phyloP scores from a whole-genome alignment of 257 asterid genomes.

The Coffea eugenioides region DNA sequence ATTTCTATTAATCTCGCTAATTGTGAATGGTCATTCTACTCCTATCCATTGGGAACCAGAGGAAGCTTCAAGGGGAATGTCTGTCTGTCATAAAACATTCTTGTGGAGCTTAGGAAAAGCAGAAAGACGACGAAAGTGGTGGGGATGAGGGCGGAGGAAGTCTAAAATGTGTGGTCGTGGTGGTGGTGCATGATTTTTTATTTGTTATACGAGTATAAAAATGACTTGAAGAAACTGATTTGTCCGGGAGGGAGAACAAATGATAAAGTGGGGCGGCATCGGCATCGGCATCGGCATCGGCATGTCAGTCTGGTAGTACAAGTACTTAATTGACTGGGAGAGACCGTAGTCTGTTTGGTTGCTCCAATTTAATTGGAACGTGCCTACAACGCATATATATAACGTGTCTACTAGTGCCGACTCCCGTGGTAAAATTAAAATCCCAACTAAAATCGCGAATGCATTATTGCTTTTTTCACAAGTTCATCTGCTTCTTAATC shows the following conservation, averaged over 20 bases:
- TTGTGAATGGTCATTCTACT: background rate
- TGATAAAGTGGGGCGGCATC: slow-evolving; percentile 22
- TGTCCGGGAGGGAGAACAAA: slow-evolving; percentile 24
- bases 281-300: too few relatives aligned
- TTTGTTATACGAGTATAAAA: too few relatives aligned
- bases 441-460: too few relatives aligned
- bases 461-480: too few relatives aligned
- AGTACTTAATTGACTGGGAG: slow-evolving; percentile 5
- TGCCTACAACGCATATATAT: too few relatives aligned
- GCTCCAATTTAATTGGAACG: slow-evolving; percentile 9
- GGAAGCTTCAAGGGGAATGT: background rate
- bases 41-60: background rate
- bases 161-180: background rate
- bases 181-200: background rate
- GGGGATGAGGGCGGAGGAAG: background rate
- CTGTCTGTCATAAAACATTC: background rate
- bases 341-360: slow-evolving; percentile 7
- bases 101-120: background rate
- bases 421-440: background rate
- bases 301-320: too few relatives aligned
- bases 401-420: background rate
- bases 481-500: background rate
- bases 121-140: slow-evolving; percentile 6
- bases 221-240: slow-evolving; percentile 16
- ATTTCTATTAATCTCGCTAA: too few relatives aligned